Base-by-base conservation (phyloP, 768 basidiomycete species). In the Boletus fagicola region DNA sequence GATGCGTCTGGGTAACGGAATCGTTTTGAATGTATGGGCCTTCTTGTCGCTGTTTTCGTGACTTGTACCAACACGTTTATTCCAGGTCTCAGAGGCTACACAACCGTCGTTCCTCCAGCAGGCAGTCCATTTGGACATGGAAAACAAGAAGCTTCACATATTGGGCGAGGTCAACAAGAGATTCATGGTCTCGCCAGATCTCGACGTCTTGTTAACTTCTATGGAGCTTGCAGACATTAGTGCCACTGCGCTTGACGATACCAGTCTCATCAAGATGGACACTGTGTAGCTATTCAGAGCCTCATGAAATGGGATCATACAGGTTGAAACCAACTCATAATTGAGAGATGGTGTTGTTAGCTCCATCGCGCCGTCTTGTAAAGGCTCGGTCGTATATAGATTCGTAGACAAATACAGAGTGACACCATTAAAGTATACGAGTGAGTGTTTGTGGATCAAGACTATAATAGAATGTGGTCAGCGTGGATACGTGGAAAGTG, bases 21-120 rank as follows among this genome's bases (percentile, higher is more conserved):
- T 94, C 38, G 74, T 96, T 13, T 76, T 96, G 68, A 88, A 95
- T 68, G 94, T 94, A 70, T 4, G 55, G 18, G 3, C n/a, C 33
- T 36, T 59, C 35, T 42, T 39, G n/a, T 12, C 33, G 13, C 6
- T 28, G 4, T 39, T 49, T 49, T 51, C 24, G 5, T 39, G 49
- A 38, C 22, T 6, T 18, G 6, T 36, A 28, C 52, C 54, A 6
- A 66, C 13, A 7, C 28, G 9, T 50, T 39, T 30, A 52, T 44
- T 36, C 65, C 92, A 68, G 94, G 87, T 96, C 33, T 84, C 82
- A 18, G 84, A 88, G 11, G 91, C 87, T 9, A 92, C 90, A 2
- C 88, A 88, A 54, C 85, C 92, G 1, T 89, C 92, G 0, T 96
- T 96, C 71, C 80, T 95, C 3, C 92, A 95, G 68, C 92, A 96